Conservation (phyloP, 2,329 filamentous ascomycete genomes). For the Aspergillus tamarii region DNA sequence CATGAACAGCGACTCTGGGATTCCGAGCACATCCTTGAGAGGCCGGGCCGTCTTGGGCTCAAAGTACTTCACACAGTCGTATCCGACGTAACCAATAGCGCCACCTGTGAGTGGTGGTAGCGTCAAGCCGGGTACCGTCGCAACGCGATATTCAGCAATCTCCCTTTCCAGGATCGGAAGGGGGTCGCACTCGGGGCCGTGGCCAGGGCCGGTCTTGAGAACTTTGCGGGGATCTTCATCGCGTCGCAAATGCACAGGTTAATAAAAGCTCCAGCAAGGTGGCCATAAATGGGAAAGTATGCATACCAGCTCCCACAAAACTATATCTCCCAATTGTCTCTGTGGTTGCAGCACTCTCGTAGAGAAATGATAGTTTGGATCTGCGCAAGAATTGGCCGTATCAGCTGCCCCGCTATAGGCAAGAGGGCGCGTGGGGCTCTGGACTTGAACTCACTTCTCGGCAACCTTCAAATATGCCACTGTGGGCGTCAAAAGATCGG, state of each 20-base stretch:
- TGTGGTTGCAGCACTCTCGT: slow-evolving; percentile 89
- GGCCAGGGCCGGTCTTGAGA: slow-evolving; percentile 82
- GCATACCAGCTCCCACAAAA: slow-evolving; percentile 79
- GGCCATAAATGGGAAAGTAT: background rate
- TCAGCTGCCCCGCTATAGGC: slow-evolving; percentile 15
- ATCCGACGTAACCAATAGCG: slow-evolving; percentile 94
- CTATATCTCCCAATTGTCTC: slow-evolving; percentile 94
- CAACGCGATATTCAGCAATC: slow-evolving; percentile 76
- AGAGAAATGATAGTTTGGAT: slow-evolving; percentile 86
- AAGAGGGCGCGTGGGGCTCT: background rate
- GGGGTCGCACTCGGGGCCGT: slow-evolving; percentile 83
- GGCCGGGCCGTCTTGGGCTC: slow-evolving; percentile 93
- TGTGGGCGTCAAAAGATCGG: slow-evolving; percentile 93
- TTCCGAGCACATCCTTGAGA: slow-evolving; percentile 82
- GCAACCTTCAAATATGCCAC: slow-evolving; percentile 92
- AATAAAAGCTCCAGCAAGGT: slow-evolving; percentile 12
- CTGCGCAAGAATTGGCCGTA: slow-evolving; percentile 23
- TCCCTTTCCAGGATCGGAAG: slow-evolving; percentile 81
- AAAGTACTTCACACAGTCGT: slow-evolving; percentile 97
- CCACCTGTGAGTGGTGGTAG: slow-evolving; percentile 88
- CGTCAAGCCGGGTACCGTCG: slow-evolving; percentile 77
- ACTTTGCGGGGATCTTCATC: slow-evolving; percentile 69
- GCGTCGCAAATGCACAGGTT: slow-evolving; percentile 5
- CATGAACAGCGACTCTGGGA: slow-evolving; percentile 97
- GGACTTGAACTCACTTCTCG: slow-evolving; percentile 60